phyloP scores from a whole-genome alignment of 108 stramenopile species.

The Phaeodactylum tricornutum region DNA sequence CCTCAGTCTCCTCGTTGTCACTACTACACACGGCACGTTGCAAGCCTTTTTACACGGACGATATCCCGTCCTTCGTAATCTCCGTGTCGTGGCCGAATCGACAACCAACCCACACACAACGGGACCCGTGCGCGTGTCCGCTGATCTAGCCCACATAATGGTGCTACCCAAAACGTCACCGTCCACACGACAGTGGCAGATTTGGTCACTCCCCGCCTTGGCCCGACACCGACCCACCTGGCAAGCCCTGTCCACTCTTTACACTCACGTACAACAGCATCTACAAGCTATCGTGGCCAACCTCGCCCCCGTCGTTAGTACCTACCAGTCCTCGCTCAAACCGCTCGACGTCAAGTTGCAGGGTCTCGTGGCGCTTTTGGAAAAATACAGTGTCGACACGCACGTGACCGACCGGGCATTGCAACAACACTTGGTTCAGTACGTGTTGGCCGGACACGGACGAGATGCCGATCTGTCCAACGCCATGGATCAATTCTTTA shows the following conservation, averaged over 20 bases:
- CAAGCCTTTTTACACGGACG: slow-evolving; percentile 63
- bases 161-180: slow-evolving; percentile 5
- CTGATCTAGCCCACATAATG: slow-evolving; percentile 27
- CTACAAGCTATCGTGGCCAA: slow-evolving; percentile 26
- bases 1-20: slow-evolving; percentile 55
- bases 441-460: slow-evolving; percentile 59
- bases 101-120: no score
- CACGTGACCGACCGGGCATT: slow-evolving; percentile 11
- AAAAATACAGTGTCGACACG: slow-evolving; percentile 45
- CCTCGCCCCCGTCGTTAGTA: slow-evolving; percentile 23
- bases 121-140: slow-evolving; percentile 15
- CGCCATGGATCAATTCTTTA: slow-evolving; percentile 83
- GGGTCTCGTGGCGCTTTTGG: slow-evolving; percentile 29
- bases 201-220: slow-evolving; percentile 8
- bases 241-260: slow-evolving; percentile 47
- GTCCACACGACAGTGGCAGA: not conserved
- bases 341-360: slow-evolving; percentile 63
- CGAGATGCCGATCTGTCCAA: slow-evolving; percentile 36
- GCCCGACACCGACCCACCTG: slow-evolving; percentile 31
- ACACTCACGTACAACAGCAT: slow-evolving; percentile 44
- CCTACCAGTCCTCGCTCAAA: slow-evolving; percentile 58
- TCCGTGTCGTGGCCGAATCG: not conserved
- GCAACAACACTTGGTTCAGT: slow-evolving; percentile 41
- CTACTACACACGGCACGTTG: slow-evolving; percentile 26
- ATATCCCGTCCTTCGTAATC: slow-evolving; percentile 30